Evolutionary conservation across 371 early-diverging fungal species (phyloP), one percentile per base, ranked within the genome.

Genomic region (Haplosporangium sp.): DNA sequence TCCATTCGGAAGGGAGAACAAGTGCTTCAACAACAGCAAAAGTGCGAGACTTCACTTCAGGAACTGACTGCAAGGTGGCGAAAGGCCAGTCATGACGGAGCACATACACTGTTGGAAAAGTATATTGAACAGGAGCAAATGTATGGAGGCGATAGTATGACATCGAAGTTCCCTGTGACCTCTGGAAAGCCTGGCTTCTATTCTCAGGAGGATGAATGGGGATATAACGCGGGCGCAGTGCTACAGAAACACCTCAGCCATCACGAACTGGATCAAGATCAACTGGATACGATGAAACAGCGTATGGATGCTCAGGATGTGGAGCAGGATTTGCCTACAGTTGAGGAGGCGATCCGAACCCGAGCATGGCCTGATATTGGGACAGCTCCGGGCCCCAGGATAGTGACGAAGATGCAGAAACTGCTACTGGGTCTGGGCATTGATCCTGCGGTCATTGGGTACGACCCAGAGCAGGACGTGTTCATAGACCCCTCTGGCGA

Each of bases 61-160:
- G 80, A 68, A 0, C 55, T 79, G 51, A 73, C 62, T n/a, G 69
- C 55, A 16, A 79, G 69, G 55, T 79, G 80, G 80, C 55, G 52
- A n/a, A 68, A 50, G 16, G 80, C 56, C 11, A 69, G 80, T 41
- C 73, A 73, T 11, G 69, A 67, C 6, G 80, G 65, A 6, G 73
- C 80, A 0, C 57, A 58, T 38, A 48, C 56, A 37, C 18, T 79
- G 36, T n/a, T 79, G 62, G 62, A 73, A 41, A 72, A 65, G 62
- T 57, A 47, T 47, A 13, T 46, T 14, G 55, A 47, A 16, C 69
- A 69, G 52, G 69, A 79, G 40, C 69, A 73, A 14, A 29, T 47
- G 29, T 65, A 42, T 45, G 37, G 14, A 5, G 42, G 61, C 29
- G 41, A 13, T 20, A 14, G 1, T 36, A 45, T 23, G 41, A 47